phyloP scores from a whole-genome alignment of 768 basidiomycete genomes.

The Russula compacta region DNA sequence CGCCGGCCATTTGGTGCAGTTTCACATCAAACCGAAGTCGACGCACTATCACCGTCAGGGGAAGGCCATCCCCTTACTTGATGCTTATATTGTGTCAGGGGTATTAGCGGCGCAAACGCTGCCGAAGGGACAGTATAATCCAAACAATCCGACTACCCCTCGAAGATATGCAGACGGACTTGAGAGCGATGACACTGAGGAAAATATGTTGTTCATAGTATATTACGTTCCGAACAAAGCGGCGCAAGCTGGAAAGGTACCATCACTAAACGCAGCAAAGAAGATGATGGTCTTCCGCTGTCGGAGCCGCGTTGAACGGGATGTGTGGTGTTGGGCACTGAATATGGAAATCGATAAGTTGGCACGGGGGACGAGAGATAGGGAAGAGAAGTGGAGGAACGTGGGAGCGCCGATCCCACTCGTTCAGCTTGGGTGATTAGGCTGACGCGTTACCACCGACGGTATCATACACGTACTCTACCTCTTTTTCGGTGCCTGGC shows the following conservation, averaged over 20 bases:
- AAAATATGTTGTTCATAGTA: conserved; percentile 81
- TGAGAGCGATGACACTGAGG: conserved; percentile 77
- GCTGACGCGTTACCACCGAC: not conserved
- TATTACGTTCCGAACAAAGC: conserved; percentile 44
- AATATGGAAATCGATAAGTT: conserved; percentile 84
- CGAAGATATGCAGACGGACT: conserved; percentile 86
- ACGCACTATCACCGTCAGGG: conserved; percentile 47
- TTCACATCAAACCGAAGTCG: conserved; percentile 50
- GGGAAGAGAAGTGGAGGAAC: conserved; percentile 60
- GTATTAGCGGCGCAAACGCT: conserved; percentile 64
- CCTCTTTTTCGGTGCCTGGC: not conserved
- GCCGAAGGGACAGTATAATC: conserved; percentile 52
- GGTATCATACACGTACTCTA: too few relatives aligned
- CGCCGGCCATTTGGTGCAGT: conserved; percentile 65
- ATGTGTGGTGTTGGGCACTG: conserved; percentile 92
- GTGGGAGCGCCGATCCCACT: conserved; percentile 41
- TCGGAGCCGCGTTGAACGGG: conserved; percentile 79
- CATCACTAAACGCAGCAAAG: conserved; percentile 45
- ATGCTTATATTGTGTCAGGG: conserved; percentile 83
- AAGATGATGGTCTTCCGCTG: conserved; percentile 61
- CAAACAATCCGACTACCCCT: conserved; percentile 42
- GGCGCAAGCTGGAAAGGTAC: conserved; percentile 27
- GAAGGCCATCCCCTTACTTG: conserved; percentile 52
- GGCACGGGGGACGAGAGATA: conserved; percentile 46
- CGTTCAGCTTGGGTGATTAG: not conserved